A percentile compares a stretch with the other conserved stretches of the same genome.
Evolutionary conservation across 768 basidiomycete genomes (phyloP).

Genomic region (Pulveroboletus sp.): DNA sequence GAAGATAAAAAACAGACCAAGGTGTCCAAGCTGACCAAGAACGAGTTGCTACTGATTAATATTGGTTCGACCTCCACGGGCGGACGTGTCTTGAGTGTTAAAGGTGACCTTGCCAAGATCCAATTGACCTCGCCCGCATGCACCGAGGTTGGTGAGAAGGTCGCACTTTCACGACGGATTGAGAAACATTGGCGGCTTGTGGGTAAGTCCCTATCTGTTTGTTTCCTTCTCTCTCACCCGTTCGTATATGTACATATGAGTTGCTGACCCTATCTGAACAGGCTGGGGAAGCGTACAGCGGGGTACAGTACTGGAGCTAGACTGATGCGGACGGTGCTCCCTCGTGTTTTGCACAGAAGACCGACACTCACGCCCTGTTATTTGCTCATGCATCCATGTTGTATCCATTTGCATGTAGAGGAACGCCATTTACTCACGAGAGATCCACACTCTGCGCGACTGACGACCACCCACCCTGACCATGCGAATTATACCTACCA

Average conservation of each 20-base stretch:
- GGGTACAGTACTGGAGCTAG: conserved; percentile 77
- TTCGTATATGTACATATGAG: neutral
- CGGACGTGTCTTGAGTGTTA: conserved; percentile 89
- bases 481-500: no score
- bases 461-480: neutral
- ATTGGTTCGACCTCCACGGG: conserved; percentile 98
- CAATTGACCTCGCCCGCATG: conserved; percentile 92
- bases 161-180: conserved; percentile 88
- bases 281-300: conserved; percentile 81
- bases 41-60: conserved; percentile 92
- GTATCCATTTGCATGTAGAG: neutral
- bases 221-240: neutral
- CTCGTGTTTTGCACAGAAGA: neutral
- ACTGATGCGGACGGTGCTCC: conserved; percentile 32
- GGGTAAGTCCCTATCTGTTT: conserved; percentile 47
- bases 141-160: conserved; percentile 96
- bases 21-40: conserved; percentile 85
- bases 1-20: conserved; percentile 99
- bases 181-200: conserved; percentile 99
- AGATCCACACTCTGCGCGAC: neutral
- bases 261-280: conserved; percentile 17
- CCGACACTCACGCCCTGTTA: neutral
- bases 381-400: neutral
- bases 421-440: no score
- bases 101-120: conserved; percentile 92